Evolutionary conservation across 228 moss, liverwort and hornwort species (phyloP).

Genomic region (Sphagnum fallax): DNA sequence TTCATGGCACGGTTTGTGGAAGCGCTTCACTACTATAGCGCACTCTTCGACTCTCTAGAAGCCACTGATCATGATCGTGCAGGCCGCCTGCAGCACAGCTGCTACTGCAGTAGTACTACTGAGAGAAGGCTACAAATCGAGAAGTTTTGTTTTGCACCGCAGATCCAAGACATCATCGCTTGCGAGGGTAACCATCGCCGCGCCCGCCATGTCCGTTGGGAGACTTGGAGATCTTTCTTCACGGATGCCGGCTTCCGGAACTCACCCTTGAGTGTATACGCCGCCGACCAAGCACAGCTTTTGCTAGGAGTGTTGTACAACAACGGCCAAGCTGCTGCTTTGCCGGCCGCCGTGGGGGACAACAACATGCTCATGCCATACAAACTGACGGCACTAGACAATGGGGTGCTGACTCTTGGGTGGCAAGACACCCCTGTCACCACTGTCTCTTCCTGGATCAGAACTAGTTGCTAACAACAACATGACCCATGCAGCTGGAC

Average conservation of each 20-base stretch:
- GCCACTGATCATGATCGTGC: conserved; percentile 49
- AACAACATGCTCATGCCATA: conserved; percentile 44
- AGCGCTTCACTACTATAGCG: conserved; percentile 87
- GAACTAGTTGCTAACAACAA: too few species aligned
- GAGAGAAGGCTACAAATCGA: conserved; percentile 84
- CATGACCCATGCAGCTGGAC: too few species aligned
- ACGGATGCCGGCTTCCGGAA: conserved; percentile 62
- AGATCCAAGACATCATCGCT: conserved; percentile 89
- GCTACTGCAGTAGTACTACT: conserved; percentile 15
- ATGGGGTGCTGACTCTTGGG: conserved; percentile 41
- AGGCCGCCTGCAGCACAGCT: too few species aligned
- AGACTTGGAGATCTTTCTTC: conserved; percentile 64
- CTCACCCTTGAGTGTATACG: conserved; percentile 62
- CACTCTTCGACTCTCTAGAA: conserved; percentile 87
- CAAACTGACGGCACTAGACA: conserved; percentile 33
- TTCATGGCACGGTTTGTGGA: conserved; percentile 82
- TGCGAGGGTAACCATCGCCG: conserved; percentile 64
- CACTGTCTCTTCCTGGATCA: conserved; percentile 46
- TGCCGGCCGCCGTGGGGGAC: too few species aligned
- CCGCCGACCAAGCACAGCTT: conserved; percentile 74
- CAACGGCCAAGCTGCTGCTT: too few species aligned
- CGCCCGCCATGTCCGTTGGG: conserved; percentile 67
- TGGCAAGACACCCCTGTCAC: conserved; percentile 53
- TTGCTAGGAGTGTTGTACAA: conserved; percentile 26
- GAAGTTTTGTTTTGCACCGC: conserved; percentile 68